phyloP scores from a whole-genome alignment of 495 filamentous ascomycete species.

The Aspergillus baeticus region DNA sequence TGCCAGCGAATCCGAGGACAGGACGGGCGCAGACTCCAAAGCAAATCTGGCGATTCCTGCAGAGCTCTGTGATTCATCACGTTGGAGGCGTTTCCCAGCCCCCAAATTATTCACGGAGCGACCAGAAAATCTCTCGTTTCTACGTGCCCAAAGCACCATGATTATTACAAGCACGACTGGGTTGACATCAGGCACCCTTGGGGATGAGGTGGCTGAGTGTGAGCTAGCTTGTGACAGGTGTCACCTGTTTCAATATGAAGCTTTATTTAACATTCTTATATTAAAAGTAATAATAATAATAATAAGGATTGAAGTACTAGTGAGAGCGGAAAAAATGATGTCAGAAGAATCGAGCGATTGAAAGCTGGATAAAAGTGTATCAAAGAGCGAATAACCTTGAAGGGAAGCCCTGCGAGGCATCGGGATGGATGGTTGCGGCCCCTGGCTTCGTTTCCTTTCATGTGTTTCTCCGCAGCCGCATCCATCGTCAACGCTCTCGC shows the following conservation, averaged over 20 bases:
- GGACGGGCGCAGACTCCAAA: not conserved
- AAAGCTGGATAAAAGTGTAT: not conserved
- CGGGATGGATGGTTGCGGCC: constrained; percentile 13
- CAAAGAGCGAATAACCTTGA: not conserved
- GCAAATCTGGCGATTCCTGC: not conserved
- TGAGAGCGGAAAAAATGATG: no score
- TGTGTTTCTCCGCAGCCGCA: constrained; percentile 27
- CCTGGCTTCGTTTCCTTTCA: constrained; percentile 14
- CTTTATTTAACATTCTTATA: no score
- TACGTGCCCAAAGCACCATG: constrained; percentile 2
- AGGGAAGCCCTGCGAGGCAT: not conserved
- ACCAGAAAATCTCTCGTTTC: not conserved
- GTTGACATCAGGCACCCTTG: not conserved
- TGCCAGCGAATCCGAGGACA: not conserved
- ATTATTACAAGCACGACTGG: not conserved
- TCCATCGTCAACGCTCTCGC: constrained; percentile 17
- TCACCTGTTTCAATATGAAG: not conserved
- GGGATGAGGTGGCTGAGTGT: not conserved
- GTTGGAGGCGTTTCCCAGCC: not conserved
- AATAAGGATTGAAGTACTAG: no score
- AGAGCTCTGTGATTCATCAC: constrained; percentile 6
- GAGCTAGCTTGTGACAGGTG: not conserved
- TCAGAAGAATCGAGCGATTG: no score
- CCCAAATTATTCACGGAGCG: not conserved
- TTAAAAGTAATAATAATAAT: no score